Evolutionary conservation across 148 eudicot species (phyloP), one percentile per base, ranked within the genome.

Genomic region (Tetragonia tetragonoides): DNA sequence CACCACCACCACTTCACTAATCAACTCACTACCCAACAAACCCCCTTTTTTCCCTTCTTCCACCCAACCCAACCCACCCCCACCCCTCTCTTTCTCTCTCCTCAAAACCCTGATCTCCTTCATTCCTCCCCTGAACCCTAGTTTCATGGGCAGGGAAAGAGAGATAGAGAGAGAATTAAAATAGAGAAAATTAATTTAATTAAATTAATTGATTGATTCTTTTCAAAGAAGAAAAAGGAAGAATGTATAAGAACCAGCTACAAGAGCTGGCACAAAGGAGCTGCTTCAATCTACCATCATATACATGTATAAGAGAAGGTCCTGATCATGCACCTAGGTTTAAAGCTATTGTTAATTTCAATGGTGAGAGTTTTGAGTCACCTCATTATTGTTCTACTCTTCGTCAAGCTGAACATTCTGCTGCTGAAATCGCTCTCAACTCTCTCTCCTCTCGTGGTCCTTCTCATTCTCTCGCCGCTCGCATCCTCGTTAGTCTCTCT

Each of bases 251-350:
- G 83, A 93, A 91, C 87, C 97, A 93, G 93, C 88, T 93, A 0
- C 97, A 93, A 57, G 97, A 93, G 95, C 92, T 93, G 85, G 97
- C 95, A 23, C 97, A 93, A 81, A 77, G 97, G 82, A 93, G 97
- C 82, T 93, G 95, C 87, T 91, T 93, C 82, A 93, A 87, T 75
- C 82, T 93, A 10, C 97, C 95, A 0, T 87, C 93, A 0, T 93
- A 93, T 77, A 86, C 90, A 0, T 88, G 95, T 62, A 84, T 91
- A 20, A 59, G 97, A 70, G 97, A 93, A 86, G 95, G 97, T 83
- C 97, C 97, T 0, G 97, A 93, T 83, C 97, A 93, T 82, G 97
- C 97, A 73, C 97, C 97, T 11, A 83, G 97, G 20, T 93, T 93
- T 77, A 93, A 93, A 69, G 90, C 97, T 24, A 61, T 83, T 23